Evolutionary conservation across 768 basidiomycete species (phyloP), one percentile per base, ranked within the genome.

Genomic region (Xerocomellus dryophilus): DNA sequence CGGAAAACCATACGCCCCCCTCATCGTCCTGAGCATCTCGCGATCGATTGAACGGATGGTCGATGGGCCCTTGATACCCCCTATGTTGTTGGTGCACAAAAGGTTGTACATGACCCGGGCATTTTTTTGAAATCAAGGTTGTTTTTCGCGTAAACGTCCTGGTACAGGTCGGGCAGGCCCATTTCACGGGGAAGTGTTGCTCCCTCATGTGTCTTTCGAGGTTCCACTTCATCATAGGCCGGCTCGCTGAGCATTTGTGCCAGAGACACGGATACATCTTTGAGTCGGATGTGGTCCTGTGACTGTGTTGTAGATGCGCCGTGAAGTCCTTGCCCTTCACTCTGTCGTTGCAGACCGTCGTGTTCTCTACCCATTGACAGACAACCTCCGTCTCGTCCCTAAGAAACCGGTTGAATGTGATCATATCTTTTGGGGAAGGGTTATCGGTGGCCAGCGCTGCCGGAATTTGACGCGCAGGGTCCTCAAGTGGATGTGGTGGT

Each of bases 131-230:
- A 27, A 17, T 32, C 34, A 57, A 21, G 20, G 9, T 50, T 8
- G 9, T 5, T 21, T 20, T 27, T 25, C 56, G 50, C 2, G 56
- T 58, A n/a, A 58, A 57, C 3, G 15, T 23, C 29, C 12, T 39
- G 5, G n/a, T 6, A 25, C 56, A 57, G n/a, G 43, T 36, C 8
- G 56, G 47, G 25, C 56, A 57, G 7, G 43, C 32, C 32, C 32
- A 45, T 12, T 36, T 46, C 14, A 57, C 32, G 1, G 38, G 48
- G 2, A 29, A 5, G 6, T 57, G 56, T 7, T 18, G 32, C 15
- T 57, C 56, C 18, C 29, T 44, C 4, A 44, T 8, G 9, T 58
- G 56, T 11, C 56, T 43, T 39, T 34, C 43, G 9, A 57, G 56
- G 20, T 41, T 57, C 18, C 45, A 43, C 31, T 38, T 50, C 36